Conservation (phyloP, 148 eudicot genomes). For the Polygonum aviculare region DNA sequence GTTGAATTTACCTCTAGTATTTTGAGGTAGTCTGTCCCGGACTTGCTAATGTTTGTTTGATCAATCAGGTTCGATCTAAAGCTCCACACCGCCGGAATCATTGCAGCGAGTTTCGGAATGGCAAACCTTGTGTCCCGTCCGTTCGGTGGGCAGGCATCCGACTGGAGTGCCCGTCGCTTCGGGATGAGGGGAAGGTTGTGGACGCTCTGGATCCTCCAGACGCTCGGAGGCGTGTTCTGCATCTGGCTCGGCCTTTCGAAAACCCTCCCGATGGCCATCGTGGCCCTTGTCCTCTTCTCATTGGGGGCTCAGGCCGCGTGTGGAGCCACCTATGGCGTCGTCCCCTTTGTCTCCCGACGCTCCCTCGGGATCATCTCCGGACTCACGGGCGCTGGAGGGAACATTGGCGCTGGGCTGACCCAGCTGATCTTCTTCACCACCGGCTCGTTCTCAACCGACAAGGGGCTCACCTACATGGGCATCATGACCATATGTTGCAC, state of each 20-base stretch:
- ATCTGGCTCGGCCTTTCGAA: slow-evolving; percentile 43
- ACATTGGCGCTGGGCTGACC: slow-evolving; percentile 42
- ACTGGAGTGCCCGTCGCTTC: slow-evolving; percentile 35
- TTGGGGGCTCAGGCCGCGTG: slow-evolving; percentile 46
- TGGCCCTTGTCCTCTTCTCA: slow-evolving; percentile 37
- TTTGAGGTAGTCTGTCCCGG: neutral
- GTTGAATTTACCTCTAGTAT: too few relatives aligned
- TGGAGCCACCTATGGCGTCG: slow-evolving; percentile 48
- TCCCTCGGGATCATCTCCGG: slow-evolving; percentile 47
- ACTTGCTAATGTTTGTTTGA: neutral
- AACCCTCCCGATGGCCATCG: slow-evolving; percentile 22
- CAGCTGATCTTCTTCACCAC: slow-evolving; percentile 38
- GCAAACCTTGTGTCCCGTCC: slow-evolving; percentile 59
- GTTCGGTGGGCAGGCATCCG: slow-evolving; percentile 57
- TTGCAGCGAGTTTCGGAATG: slow-evolving; percentile 76
- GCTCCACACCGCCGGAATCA: slow-evolving; percentile 63
- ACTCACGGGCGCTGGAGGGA: slow-evolving; percentile 46
- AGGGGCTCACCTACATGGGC: slow-evolving; percentile 41
- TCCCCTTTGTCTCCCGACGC: slow-evolving; percentile 47
- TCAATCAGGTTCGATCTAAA: slow-evolving; percentile 47
- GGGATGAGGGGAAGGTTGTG: slow-evolving; percentile 88
- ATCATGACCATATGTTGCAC: slow-evolving; percentile 40
- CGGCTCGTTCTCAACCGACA: slow-evolving; percentile 7
- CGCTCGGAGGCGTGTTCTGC: slow-evolving; percentile 59
- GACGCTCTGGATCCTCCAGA: slow-evolving; percentile 73